phyloP scores from a whole-genome alignment of 2,329 filamentous ascomycete genomes.

The Hirsutella thompsonii region DNA sequence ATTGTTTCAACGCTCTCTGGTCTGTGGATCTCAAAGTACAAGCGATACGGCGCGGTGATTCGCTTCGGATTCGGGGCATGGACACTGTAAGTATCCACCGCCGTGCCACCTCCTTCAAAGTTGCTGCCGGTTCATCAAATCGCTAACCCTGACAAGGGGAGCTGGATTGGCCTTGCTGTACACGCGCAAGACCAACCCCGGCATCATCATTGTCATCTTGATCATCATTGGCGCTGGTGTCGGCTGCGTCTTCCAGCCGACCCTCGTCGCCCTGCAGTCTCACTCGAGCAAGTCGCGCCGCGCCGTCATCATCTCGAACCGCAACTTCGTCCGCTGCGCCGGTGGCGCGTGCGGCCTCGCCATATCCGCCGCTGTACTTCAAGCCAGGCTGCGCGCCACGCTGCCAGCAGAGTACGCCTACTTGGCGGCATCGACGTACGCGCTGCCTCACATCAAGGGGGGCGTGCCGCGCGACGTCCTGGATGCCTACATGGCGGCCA shows the following conservation, averaged over 20 bases:
- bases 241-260: constrained; percentile 30
- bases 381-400: constrained; percentile 13
- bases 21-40: constrained; percentile 41
- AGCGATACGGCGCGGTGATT: constrained; percentile 47
- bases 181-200: constrained; percentile 27
- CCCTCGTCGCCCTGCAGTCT: constrained; percentile 34
- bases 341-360: constrained; percentile 45
- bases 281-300: constrained; percentile 42
- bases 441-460: constrained; percentile 9
- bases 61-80: constrained; percentile 25
- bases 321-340: constrained; percentile 48
- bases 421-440: constrained; percentile 16
- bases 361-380: constrained; percentile 37
- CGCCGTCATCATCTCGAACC: constrained; percentile 47
- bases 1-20: constrained; percentile 34
- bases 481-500: constrained; percentile 37
- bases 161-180: constrained; percentile 32
- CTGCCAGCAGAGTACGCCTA: constrained; percentile 13
- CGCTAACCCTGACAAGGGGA: no score
- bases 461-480: constrained; percentile 6
- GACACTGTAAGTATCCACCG: constrained; percentile 21
- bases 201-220: constrained; percentile 34
- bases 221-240: constrained; percentile 18
- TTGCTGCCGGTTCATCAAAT: no score
- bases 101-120: no score